These are phyloP conservation scores for Scleromitrula shiraiana DNA, from an alignment of 2,329 filamentous ascomycete genomes.

Conservation along the genomic window DNA sequence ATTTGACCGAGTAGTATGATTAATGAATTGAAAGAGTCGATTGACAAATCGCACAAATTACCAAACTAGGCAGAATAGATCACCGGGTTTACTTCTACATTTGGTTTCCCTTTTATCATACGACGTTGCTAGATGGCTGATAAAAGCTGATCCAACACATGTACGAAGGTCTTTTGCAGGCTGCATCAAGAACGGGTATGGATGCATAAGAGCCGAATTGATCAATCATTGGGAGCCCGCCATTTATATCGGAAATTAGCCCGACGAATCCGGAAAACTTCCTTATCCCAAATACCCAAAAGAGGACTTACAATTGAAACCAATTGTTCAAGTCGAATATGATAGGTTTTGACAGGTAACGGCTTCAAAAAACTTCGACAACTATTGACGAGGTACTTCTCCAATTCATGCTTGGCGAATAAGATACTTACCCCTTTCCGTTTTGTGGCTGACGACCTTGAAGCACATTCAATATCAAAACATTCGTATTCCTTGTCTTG, in stretches of 20 bases:
- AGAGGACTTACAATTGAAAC: no score
- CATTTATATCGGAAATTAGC: constrained; percentile 7
- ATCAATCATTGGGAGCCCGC: no score
- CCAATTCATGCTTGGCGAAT: background rate
- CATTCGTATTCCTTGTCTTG: background rate
- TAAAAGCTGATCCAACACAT: constrained; percentile 3
- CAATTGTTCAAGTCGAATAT: background rate
- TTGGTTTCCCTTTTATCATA: background rate
- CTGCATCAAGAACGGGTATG: background rate
- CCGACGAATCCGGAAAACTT: constrained; percentile 6
- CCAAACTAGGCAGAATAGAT: no score
- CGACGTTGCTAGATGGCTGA: constrained; percentile 6
- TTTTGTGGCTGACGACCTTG: background rate
- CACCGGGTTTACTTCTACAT: constrained; percentile 4
- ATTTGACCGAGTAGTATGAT: no score
- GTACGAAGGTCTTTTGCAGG: constrained; percentile 1
- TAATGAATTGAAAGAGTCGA: no score
- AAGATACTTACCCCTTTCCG: background rate
- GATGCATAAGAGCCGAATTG: no score
- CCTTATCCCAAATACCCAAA: no score
- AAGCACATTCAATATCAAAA: background rate
- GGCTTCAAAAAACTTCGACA: no score
- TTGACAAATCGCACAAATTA: no score
- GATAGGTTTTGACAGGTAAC: no score
- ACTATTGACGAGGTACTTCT: background rate